A percentile compares a stretch with the other conserved stretches of the same genome.
Conservation (phyloP, 352 stramenopile species). For the Phytophthora multivora region DNA sequence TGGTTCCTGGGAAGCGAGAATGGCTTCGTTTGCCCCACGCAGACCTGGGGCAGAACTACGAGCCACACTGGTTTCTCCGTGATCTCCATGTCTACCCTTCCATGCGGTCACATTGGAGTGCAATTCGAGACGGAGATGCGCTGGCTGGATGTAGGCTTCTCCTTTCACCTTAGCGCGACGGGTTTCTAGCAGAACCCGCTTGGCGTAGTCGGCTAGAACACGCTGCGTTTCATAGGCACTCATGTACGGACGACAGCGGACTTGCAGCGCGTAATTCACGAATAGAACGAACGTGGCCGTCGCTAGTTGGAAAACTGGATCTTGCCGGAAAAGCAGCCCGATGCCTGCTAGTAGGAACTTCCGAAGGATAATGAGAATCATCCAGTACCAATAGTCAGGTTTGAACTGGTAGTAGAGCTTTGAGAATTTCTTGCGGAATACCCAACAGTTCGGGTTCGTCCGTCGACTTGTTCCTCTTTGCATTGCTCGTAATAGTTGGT, state of each 20-base stretch:
- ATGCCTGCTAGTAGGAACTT: slow-evolving; percentile 76
- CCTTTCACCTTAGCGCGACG: slow-evolving; percentile 57
- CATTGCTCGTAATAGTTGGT: slow-evolving; percentile 68
- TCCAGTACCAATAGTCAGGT: slow-evolving; percentile 81
- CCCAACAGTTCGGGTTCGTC: slow-evolving; percentile 75
- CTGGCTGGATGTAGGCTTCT: slow-evolving; percentile 56
- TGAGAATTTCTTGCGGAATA: slow-evolving; percentile 77
- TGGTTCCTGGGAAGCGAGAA: slow-evolving; percentile 37
- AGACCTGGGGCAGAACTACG: slow-evolving; percentile 12
- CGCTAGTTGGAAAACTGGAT: slow-evolving; percentile 76
- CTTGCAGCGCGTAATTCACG: slow-evolving; percentile 74
- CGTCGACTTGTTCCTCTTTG: slow-evolving; percentile 53
- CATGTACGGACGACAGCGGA: slow-evolving; percentile 80
- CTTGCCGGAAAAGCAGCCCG: slow-evolving; percentile 73
- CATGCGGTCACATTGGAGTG: slow-evolving; percentile 40
- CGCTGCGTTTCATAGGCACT: slow-evolving; percentile 61
- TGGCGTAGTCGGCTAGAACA: slow-evolving; percentile 64
- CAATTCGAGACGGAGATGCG: slow-evolving; percentile 53
- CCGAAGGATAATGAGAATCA: slow-evolving; percentile 78
- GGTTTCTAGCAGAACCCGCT: slow-evolving; percentile 53
- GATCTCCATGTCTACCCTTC: slow-evolving; percentile 38
- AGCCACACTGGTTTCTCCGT: slow-evolving; percentile 19
- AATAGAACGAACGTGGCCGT: slow-evolving; percentile 81
- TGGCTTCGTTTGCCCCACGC: slow-evolving; percentile 32
- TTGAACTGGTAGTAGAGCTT: slow-evolving; percentile 91